phyloP scores from a whole-genome alignment of 129 eudicot species.

The Escallonia rubra region DNA sequence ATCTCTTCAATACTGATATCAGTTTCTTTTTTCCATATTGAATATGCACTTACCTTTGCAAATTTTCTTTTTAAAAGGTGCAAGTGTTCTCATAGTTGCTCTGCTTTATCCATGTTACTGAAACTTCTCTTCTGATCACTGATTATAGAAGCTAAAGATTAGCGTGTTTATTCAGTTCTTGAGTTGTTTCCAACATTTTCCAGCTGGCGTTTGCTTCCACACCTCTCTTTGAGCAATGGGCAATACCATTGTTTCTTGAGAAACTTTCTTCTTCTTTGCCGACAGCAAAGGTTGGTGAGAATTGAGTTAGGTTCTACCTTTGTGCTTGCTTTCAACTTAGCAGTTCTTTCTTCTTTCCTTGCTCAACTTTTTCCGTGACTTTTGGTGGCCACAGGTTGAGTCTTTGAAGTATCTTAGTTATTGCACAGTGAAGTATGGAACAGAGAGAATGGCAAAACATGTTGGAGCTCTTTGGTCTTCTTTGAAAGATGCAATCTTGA shows the following conservation, averaged over 20 bases:
- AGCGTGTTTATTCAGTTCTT: not conserved
- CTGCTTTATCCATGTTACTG: not conserved
- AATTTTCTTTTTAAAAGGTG: not conserved
- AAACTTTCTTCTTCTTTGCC: slow-evolving; percentile 87
- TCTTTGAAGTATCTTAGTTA: slow-evolving; percentile 77
- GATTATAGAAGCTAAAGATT: not conserved
- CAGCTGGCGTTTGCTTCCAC: slow-evolving; percentile 90
- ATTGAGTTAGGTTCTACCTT: slow-evolving; percentile 1
- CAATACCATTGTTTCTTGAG: slow-evolving; percentile 76
- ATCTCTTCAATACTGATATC: too few relatives aligned
- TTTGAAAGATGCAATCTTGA: slow-evolving; percentile 52
- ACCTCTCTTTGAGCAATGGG: slow-evolving; percentile 74
- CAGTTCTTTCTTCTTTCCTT: not conserved
- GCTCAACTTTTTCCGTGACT: not conserved
- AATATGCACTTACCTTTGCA: not conserved
- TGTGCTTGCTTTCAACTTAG: not conserved
- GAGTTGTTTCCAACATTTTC: slow-evolving; percentile 11
- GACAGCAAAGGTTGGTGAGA: slow-evolving; percentile 61
- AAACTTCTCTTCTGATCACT: not conserved
- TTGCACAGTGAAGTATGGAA: slow-evolving; percentile 59
- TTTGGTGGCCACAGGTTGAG: slow-evolving; percentile 50
- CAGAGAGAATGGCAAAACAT: slow-evolving; percentile 54
- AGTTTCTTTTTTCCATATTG: not conserved
- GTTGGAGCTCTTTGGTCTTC: slow-evolving; percentile 61
- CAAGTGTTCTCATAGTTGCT: not conserved